Conservation (phyloP, 139 green algal genomes). For the Nannochloris sp. region DNA sequence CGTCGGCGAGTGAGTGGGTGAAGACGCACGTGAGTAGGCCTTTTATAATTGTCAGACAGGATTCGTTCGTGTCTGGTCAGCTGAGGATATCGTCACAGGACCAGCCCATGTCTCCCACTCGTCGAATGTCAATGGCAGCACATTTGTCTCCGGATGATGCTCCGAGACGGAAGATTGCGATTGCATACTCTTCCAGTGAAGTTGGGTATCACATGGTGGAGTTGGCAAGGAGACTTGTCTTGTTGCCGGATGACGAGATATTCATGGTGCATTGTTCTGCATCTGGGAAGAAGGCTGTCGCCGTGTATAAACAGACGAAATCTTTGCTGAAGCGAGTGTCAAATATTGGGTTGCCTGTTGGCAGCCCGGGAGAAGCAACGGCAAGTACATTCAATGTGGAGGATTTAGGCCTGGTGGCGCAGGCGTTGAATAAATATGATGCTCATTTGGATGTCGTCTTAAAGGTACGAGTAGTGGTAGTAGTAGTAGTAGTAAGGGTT, state of each 20-base stretch:
- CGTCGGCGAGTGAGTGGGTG: constrained; percentile 20
- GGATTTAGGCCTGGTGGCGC: neutral
- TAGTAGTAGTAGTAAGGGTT: too few species aligned
- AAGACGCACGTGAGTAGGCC: constrained; percentile 16
- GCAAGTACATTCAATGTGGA: constrained; percentile 15
- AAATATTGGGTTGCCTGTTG: neutral
- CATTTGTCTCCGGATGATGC: neutral
- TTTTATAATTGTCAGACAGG: constrained; percentile 25
- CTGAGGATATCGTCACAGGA: constrained; percentile 5
- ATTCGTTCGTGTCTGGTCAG: neutral
- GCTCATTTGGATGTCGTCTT: constrained; percentile 23
- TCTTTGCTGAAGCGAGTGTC: neutral
- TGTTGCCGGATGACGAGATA: constrained; percentile 28
- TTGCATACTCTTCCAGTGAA: constrained; percentile 22
- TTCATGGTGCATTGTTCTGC: constrained; percentile 32
- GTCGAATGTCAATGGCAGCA: neutral
- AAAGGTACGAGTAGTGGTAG: too few species aligned
- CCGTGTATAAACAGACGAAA: constrained; percentile 14
- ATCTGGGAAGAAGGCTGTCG: constrained; percentile 2
- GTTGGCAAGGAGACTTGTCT: constrained; percentile 3
- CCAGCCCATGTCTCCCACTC: neutral
- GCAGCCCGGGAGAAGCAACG: constrained; percentile 12
- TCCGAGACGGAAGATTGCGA: constrained; percentile 22
- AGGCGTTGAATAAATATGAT: constrained; percentile 7
- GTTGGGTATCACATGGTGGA: constrained; percentile 15